These are phyloP conservation scores for Psilocybe mexicana DNA, from an alignment of 1,284 basidiomycete genomes.

Conservation along the genomic window DNA sequence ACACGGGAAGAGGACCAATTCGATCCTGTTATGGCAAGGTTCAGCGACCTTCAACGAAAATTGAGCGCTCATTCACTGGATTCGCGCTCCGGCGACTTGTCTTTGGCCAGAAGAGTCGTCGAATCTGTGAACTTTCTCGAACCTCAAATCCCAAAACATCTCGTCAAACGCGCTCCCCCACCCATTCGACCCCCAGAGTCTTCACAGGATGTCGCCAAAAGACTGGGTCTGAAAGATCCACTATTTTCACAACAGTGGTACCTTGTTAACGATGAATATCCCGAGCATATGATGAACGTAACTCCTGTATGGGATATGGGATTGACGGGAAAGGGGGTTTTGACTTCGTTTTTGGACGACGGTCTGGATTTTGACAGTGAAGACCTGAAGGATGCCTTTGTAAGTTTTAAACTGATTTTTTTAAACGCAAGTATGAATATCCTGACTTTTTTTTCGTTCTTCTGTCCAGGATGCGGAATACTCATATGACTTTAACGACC, in stretches of 20 bases:
- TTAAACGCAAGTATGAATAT: neutral
- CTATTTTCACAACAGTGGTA: constrained; percentile 93
- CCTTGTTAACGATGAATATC: constrained; percentile 75
- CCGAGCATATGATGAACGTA: constrained; percentile 83
- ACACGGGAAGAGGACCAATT: constrained; percentile 31
- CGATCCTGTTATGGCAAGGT: constrained; percentile 53
- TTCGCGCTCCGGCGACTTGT: constrained; percentile 39
- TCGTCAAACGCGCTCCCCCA: constrained; percentile 68
- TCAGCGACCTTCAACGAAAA: constrained; percentile 43
- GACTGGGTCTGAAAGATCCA: constrained; percentile 80
- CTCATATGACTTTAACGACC: constrained; percentile 97
- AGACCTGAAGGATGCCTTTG: constrained; percentile 91
- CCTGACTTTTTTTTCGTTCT: constrained; percentile 4
- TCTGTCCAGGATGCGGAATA: constrained; percentile 73
- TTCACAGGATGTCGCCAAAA: constrained; percentile 51
- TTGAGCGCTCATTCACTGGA: constrained; percentile 29
- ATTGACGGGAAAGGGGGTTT: constrained; percentile 83
- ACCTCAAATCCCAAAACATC: constrained; percentile 59
- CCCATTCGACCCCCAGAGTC: constrained; percentile 39
- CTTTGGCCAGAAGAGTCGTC: constrained; percentile 41
- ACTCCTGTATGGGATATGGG: constrained; percentile 83
- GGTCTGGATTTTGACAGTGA: constrained; percentile 88
- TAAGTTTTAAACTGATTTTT: constrained; percentile 46
- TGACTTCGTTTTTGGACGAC: constrained; percentile 91
- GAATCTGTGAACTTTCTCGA: constrained; percentile 58